Base-by-base conservation (phyloP, 345 rosid genomes). In the Physaria fendleri region DNA sequence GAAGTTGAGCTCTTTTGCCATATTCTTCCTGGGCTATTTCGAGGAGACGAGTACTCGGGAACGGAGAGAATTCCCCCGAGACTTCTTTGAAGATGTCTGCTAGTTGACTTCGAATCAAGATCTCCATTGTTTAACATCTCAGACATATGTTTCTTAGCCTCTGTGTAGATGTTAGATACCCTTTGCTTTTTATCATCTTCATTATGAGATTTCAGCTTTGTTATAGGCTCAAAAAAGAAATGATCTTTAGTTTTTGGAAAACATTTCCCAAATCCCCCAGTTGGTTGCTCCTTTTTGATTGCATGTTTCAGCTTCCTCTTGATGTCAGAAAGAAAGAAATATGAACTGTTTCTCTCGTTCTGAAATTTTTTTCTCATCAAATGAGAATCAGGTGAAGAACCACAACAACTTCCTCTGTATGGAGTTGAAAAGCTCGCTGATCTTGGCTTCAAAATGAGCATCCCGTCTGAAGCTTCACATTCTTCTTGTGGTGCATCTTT, bases 91-190 rank as follows among this genome's bases (percentile, higher is more conserved):
- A 56, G 54, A 23, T 68, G 79, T 48, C 76, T 60, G 39, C 66
- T 71, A 32, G 95, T 80, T 72, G 72, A 62, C 58, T 65, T 76
- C 4, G 47, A 68, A 69, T 59, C 73, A 48, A 67, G 76, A 37
- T 73, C 78, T 46, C 82, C 90, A 62, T 51, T 77, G 61, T 74
- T 78, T 63, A 94, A 76, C 88, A 85, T 81, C 66, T 85, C 96
- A 16, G 89, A 82, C 12, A 94, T 82, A 79, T 87, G 99, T 69
- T 84, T 94, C 81, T 76, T 94, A 72, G 99, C 99, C 76, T 87
- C 97, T 39, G 77, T 37, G 44, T 94, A 90, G 66, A 94, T 83
- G 77, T 75, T 77, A 14, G 97, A 77, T 48, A 74, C 68, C 62
- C 83, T 77, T 69, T 70, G 74, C 64, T 69, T 71, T 27, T 83